Evolutionary conservation across 768 basidiomycete genomes (phyloP), one percentile per base, ranked within the genome.

Genomic region (Psilocybe cyanescens): DNA sequence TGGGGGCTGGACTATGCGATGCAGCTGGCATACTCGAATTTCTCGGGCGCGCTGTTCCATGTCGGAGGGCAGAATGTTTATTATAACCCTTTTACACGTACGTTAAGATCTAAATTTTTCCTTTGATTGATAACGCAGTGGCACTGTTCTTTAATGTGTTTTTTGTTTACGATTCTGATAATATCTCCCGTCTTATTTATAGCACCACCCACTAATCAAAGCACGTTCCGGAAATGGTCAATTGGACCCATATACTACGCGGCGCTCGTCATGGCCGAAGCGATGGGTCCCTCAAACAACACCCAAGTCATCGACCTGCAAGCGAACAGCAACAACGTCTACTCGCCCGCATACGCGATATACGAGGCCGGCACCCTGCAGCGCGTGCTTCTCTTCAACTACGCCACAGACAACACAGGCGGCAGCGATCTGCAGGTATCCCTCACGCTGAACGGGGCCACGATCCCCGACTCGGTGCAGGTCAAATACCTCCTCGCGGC

Each of bases 231-330:
- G 57, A 76, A 89, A 74, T 94, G 91, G 91, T 90, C 89, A 0
- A 78, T 92, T 49, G 90, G 90, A 0, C 85, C 91, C 0, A 78
- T 89, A 53, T 93, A 91, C 76, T 94, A 94, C 72, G 81, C 91
- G 0, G 82, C 88, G 3, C 77, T 95, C 5, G 81, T 85, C 62
- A 76, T 89, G 60, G 87, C 91, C 2, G 92, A 94, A 71, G 79
- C 81, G 2, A 76, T 94, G 24, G 90, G 90, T 17, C 73, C 82
- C 16, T 81, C 84, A 8, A 88, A 89, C 70, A 71, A 67, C 0
- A 82, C 87, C 0, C 89, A 85, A 62, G 80, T 94, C 8, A 69
- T 90, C 28, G 92, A 94, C 70, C 78, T 94, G 33, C 69, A 72
- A 24, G 79, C 81, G 29, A 86, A 86, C 66, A 66, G 62, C 49